A percentile compares a stretch with the other conserved stretches of the same genome.
phyloP scores from a whole-genome alignment of 805 yeast genomes.

The Ogataea paradorogensis region DNA sequence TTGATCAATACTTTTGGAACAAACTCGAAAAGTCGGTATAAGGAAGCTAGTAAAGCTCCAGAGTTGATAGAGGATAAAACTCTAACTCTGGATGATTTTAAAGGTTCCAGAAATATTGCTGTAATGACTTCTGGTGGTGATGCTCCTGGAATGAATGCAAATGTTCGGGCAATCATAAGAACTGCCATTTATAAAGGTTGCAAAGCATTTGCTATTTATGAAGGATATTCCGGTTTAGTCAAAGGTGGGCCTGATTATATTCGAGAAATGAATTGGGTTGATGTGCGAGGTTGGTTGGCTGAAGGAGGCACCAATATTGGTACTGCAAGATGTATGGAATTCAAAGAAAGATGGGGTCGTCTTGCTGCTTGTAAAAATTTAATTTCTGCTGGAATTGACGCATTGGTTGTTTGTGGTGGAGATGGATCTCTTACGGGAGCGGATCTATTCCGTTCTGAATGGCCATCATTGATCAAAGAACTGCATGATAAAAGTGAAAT shows the following conservation, averaged over 20 bases:
- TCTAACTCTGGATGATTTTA: slow-evolving; percentile 1
- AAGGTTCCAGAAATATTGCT: slow-evolving; percentile 48
- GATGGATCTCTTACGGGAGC: slow-evolving; percentile 85
- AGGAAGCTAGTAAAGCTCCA: slow-evolving; percentile 1
- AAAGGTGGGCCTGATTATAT: slow-evolving; percentile 57
- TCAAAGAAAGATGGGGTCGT: slow-evolving; percentile 65
- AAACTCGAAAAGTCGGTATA: slow-evolving; percentile 17
- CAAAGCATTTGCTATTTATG: slow-evolving; percentile 64
- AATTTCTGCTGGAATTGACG: slow-evolving; percentile 71
- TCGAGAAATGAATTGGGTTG: slow-evolving; percentile 66
- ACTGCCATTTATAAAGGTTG: slow-evolving; percentile 65
- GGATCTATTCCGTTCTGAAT: slow-evolving; percentile 69
- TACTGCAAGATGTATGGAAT: slow-evolving; percentile 70
- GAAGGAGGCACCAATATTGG: slow-evolving; percentile 79
- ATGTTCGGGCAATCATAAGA: slow-evolving; percentile 69
- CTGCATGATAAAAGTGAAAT: slow-evolving; percentile 45
- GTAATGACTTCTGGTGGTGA: slow-evolving; percentile 84
- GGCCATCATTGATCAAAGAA: slow-evolving; percentile 70
- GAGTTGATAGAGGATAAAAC: not conserved
- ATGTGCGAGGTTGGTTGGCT: slow-evolving; percentile 66
- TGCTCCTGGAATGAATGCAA: slow-evolving; percentile 80
- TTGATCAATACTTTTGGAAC: slow-evolving; percentile 49
- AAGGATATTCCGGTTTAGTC: slow-evolving; percentile 74
- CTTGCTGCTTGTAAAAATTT: slow-evolving; percentile 61
- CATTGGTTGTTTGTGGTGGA: slow-evolving; percentile 78